Conservation (phyloP, 768 basidiomycete genomes). For the Lactarius akahatsu region DNA sequence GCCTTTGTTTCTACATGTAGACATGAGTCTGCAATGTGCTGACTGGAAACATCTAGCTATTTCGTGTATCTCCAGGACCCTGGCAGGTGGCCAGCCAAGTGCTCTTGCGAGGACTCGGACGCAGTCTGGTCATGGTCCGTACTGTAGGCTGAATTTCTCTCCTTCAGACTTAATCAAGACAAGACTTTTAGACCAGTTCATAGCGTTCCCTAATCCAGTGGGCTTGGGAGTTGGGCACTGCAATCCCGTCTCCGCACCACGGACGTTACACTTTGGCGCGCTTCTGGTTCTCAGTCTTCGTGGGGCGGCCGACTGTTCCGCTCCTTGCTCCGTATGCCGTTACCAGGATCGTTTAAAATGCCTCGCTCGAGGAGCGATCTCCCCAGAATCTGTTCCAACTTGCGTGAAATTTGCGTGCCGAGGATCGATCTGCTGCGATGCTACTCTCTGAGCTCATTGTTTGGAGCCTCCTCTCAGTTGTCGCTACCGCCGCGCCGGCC, state of each 20-base stretch:
- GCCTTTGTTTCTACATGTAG: conserved; percentile 7
- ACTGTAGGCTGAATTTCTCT: not conserved
- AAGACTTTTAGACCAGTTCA: conserved; percentile 1
- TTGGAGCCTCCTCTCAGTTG: not conserved
- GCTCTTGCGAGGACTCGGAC: conserved; percentile 1
- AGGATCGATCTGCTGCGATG: conserved; percentile 4
- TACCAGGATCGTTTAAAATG: conserved; percentile 11
- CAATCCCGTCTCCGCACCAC: not conserved
- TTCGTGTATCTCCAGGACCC: not conserved
- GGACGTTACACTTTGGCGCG: not conserved
- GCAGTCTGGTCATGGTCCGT: not conserved
- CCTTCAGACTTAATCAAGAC: not conserved
- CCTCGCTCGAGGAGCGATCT: not conserved
- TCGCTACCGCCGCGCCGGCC: not conserved
- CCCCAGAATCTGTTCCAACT: conserved; percentile 5
- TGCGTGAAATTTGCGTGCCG: not conserved
- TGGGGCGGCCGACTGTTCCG: not conserved
- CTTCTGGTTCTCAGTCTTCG: conserved; percentile 1
- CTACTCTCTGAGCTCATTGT: not conserved
- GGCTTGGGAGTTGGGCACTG: not conserved
- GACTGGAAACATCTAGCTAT: not conserved
- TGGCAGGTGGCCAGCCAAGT: conserved; percentile 12
- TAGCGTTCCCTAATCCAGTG: conserved; percentile 17
- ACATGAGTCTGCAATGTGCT: not conserved
- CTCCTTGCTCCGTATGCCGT: conserved; percentile 6